phyloP scores from a whole-genome alignment of 2,329 filamentous ascomycete genomes.

The Clonostachys byssicola region DNA sequence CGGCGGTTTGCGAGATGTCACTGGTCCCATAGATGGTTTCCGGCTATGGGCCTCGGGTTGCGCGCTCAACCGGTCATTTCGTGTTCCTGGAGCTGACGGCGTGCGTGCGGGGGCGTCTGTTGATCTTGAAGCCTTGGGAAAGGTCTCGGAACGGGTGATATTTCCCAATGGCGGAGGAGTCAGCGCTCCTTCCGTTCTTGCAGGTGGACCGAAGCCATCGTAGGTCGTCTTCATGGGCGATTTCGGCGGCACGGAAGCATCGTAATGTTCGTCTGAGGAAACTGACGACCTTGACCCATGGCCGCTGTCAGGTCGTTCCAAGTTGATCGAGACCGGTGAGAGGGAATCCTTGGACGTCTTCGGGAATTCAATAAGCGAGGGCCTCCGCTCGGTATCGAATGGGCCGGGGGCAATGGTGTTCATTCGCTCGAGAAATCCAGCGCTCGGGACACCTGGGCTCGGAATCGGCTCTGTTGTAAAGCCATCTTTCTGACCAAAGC shows the following conservation, averaged over 20 bases:
- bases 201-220: slow-evolving; percentile 50
- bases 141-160: slow-evolving; percentile 46
- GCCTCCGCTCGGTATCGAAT: slow-evolving; percentile 47
- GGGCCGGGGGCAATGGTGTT: slow-evolving; percentile 63
- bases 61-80: slow-evolving; percentile 28
- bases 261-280: slow-evolving; percentile 16
- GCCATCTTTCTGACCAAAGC: slow-evolving; percentile 31
- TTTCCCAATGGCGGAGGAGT: slow-evolving; percentile 29
- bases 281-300: slow-evolving; percentile 7
- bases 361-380: slow-evolving; percentile 12
- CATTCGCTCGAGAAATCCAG: slow-evolving; percentile 53
- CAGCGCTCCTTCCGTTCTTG: slow-evolving; percentile 26
- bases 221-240: slow-evolving; percentile 48
- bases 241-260: slow-evolving; percentile 22
- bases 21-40: slow-evolving; percentile 40
- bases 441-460: slow-evolving; percentile 31
- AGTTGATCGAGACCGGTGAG: slow-evolving; percentile 7
- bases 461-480: slow-evolving; percentile 38
- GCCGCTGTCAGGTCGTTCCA: slow-evolving; percentile 8
- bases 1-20: slow-evolving; percentile 47
- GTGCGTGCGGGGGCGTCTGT: slow-evolving; percentile 33
- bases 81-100: slow-evolving; percentile 41
- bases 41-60: slow-evolving; percentile 13
- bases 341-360: slow-evolving; percentile 5
- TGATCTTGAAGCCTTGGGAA: slow-evolving; percentile 34